A percentile compares a stretch with the other conserved stretches of the same genome.
phyloP scores from a whole-genome alignment of 139 green algal genomes.

The Nannochloris sp. region DNA sequence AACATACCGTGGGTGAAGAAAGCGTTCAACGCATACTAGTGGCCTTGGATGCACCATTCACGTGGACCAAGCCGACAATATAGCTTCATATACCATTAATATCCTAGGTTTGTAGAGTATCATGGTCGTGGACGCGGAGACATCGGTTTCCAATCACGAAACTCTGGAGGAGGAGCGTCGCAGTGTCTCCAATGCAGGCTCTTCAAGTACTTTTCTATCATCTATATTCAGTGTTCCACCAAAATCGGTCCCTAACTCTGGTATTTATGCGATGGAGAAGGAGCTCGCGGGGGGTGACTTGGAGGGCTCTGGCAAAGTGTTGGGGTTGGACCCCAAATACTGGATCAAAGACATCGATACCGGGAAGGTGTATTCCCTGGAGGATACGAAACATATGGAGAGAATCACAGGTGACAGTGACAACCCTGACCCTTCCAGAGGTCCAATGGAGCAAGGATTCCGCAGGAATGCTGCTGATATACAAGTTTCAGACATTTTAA shows the following conservation, averaged over 20 bases:
- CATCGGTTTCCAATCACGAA: no score
- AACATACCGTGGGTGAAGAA: no score
- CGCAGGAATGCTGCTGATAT: background rate
- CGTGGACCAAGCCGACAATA: no score
- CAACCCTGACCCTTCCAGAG: no score
- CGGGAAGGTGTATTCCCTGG: slow-evolving; percentile 34
- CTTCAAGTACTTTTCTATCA: background rate
- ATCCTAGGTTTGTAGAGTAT: no score
- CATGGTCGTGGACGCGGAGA: no score
- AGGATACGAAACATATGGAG: background rate
- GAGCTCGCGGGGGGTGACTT: slow-evolving; percentile 30
- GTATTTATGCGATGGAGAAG: slow-evolving; percentile 22
- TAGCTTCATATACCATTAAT: no score
- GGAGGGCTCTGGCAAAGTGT: slow-evolving; percentile 32
- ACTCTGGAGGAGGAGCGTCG: background rate
- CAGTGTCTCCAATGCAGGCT: background rate
- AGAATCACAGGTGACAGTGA: background rate
- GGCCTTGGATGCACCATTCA: no score
- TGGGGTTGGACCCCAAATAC: slow-evolving; percentile 28
- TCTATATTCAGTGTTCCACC: slow-evolving; percentile 25
- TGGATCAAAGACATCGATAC: slow-evolving; percentile 47
- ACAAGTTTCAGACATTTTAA: slow-evolving; percentile 17
- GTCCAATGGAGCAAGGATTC: slow-evolving; percentile 16
- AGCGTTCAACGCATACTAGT: no score
- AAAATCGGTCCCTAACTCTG: slow-evolving; percentile 12